Percentiles rank a stretch among this genome's conserved stretches.
Conservation (phyloP, 2,329 filamentous ascomycete genomes). For the Chrysoporthe deuterocubensis region DNA sequence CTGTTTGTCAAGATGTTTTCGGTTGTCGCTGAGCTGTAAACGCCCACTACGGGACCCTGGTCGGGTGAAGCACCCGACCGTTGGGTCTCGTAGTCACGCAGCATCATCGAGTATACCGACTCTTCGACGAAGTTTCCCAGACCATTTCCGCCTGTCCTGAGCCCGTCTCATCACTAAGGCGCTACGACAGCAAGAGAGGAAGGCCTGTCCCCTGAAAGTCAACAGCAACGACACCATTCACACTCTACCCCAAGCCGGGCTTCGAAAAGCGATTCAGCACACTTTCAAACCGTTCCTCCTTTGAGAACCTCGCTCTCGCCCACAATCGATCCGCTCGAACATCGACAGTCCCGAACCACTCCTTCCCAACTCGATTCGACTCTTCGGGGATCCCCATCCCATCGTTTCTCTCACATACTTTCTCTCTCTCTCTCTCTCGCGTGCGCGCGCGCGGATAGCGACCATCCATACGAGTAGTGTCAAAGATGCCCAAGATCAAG, state of each 20-base stretch:
- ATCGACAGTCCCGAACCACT: not conserved
- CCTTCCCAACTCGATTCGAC: not conserved
- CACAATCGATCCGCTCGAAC: not conserved
- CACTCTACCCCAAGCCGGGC: not conserved
- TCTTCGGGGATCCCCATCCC: not conserved
- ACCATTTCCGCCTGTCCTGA: slow-evolving; percentile 57
- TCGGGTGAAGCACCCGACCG: slow-evolving; percentile 49
- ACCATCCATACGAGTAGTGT: not conserved
- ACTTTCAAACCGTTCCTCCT: not conserved
- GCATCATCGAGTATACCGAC: slow-evolving; percentile 75
- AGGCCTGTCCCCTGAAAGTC: slow-evolving; percentile 5
- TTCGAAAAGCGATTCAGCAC: slow-evolving; percentile 2
- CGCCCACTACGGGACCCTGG: slow-evolving; percentile 73
- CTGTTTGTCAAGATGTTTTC: slow-evolving; percentile 63
- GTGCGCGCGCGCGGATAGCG: no score
- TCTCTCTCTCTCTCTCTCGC: not conserved
- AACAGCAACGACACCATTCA: not conserved
- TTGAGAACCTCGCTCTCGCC: not conserved
- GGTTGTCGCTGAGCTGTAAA: slow-evolving; percentile 92
- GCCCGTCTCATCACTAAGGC: slow-evolving; percentile 46
- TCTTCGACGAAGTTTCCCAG: slow-evolving; percentile 71
- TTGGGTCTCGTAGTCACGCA: slow-evolving; percentile 79
- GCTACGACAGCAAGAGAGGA: slow-evolving; percentile 31
- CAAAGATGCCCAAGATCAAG: slow-evolving; percentile 24
- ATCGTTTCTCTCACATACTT: not conserved